Evolutionary conservation across 257 asterid species (phyloP).

Genomic region (Petunia secreta): DNA sequence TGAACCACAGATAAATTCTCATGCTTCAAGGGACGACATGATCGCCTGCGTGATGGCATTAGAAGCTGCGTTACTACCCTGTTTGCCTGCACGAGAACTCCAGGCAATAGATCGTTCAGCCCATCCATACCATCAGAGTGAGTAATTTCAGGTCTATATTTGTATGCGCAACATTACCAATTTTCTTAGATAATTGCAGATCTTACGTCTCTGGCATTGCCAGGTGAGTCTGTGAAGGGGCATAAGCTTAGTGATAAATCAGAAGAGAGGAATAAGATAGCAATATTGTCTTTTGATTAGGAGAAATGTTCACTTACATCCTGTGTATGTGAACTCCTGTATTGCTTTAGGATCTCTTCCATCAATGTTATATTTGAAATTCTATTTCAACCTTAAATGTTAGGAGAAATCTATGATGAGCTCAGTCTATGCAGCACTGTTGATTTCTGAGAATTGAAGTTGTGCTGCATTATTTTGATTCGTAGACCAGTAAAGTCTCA

Average conservation of each 20-base stretch:
- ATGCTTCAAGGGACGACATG: conserved; percentile 66
- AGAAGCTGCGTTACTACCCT: conserved; percentile 90
- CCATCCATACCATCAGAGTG: conserved; percentile 96
- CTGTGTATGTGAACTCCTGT: neutral
- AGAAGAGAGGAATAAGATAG: neutral
- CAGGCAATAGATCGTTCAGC: conserved; percentile 96
- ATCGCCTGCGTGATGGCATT: conserved; percentile 75
- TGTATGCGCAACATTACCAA: neutral
- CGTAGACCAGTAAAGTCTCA: neutral
- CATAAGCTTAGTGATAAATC: neutral
- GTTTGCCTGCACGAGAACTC: conserved; percentile 96
- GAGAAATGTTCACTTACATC: neutral
- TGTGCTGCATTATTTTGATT: neutral
- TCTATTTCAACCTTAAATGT: neutral
- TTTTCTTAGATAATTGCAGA: neutral
- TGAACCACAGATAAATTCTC: conserved; percentile 50
- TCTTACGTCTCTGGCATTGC: neutral
- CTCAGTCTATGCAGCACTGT: neutral
- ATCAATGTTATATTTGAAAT: neutral
- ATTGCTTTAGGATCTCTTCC: neutral
- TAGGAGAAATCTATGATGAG: neutral
- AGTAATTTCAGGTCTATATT: conserved; percentile 26
- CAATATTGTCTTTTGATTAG: neutral
- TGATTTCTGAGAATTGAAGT: neutral
- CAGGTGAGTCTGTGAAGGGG: neutral